These are phyloP conservation scores for Triticum dicoccoides DNA, from an alignment of 176 grass and related monocot species.

Conservation along the genomic window DNA sequence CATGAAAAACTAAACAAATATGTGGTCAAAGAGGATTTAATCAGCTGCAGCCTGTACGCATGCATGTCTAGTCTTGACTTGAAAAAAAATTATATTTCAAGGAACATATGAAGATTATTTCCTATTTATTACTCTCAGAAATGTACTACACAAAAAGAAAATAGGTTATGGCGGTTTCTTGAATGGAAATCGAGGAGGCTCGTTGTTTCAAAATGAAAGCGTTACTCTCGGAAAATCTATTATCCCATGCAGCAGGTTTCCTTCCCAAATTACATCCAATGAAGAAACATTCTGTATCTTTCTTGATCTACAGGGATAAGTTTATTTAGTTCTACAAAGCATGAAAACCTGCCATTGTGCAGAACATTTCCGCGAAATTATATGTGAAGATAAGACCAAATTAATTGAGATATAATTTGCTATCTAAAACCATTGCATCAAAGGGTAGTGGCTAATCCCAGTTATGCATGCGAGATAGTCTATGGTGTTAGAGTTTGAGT, in stretches of 20 bases:
- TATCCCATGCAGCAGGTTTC: conserved; percentile 19
- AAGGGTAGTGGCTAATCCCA: conserved; percentile 15
- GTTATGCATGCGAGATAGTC: neutral
- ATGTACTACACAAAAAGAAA: too few relatives aligned
- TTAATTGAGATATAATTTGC: neutral
- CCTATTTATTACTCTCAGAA: neutral
- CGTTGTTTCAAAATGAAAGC: too few relatives aligned
- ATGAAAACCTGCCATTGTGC: neutral
- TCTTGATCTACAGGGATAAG: neutral
- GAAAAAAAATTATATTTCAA: conserved; percentile 14
- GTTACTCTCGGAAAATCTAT: neutral
- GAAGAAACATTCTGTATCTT: neutral
- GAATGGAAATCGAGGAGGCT: too few relatives aligned
- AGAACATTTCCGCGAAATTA: neutral
- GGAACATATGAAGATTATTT: conserved; percentile 21
- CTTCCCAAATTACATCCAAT: neutral
- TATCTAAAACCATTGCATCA: neutral
- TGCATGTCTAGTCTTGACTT: conserved; percentile 26
- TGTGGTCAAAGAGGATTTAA: conserved; percentile 39
- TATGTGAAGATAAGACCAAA: neutral
- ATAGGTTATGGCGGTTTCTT: too few relatives aligned
- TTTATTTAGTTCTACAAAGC: neutral
- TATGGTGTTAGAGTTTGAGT: neutral
- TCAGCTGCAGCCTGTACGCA: conserved; percentile 3
- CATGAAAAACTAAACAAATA: conserved; percentile 38